Evolutionary conservation across 1,284 basidiomycete genomes (phyloP), one percentile per base, ranked within the genome.

Genomic region (Malassezia japonica): DNA sequence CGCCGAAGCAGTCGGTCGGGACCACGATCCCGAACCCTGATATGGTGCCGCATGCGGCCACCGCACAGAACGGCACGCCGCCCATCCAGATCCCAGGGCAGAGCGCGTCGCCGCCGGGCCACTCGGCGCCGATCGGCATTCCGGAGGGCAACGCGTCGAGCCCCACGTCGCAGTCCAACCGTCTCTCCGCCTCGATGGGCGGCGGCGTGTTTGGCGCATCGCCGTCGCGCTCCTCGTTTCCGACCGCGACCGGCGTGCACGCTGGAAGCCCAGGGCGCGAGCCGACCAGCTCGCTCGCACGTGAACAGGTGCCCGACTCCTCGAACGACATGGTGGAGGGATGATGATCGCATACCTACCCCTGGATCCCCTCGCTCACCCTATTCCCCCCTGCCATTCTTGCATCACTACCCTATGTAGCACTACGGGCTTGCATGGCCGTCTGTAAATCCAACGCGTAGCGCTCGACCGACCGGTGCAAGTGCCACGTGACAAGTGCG

Each of bases 21-120:
- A 94, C 88, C 24, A 85, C 88, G 40, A 94, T 94, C 63, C 90
- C 90, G 21, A 91, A 87, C 74, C 89, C 90, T 25, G 87, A 94
- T 47, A 70, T 70, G 53, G 74, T 76, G 45, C 75, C 75, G 2
- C 75, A 76, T 54, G 73, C 74, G 10, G 64, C 65, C 20, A 65
- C 60, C 55, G 44, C 49, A 16, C 62, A 59, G 27, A 56, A 65
- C 6, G n/a, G 35, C 7, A 18, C 37, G 12, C 52, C 50, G 27
- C 38, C 23, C 6, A 37, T 49, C 32, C 37, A 44, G 13, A 37
- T 36, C 16, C 41, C 45, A 9, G 32, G 44, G 27, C 23, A 50
- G 12, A 32, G 31, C 18, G 25, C 31, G 32, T 50, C 47, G 29
- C 49, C 46, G 4, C 21, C 57, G 2, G 34, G 40, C 0, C 43